A percentile compares a stretch with the other conserved stretches of the same genome.
These are phyloP conservation scores for Massarina eburnea DNA, from an alignment of 2,329 filamentous ascomycete genomes.

Conservation along the genomic window DNA sequence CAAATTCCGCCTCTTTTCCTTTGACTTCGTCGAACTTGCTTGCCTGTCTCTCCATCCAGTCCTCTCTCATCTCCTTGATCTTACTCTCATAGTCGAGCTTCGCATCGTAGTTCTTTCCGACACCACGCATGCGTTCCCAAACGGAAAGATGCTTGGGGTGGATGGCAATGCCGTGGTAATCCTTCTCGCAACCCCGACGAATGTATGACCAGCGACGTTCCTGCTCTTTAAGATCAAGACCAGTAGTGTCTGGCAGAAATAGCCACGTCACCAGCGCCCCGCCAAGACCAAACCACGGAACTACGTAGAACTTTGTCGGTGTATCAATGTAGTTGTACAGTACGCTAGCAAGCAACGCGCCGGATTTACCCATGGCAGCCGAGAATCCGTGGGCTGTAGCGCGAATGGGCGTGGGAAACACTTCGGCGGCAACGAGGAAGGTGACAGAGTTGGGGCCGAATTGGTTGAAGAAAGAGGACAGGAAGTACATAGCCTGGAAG, in stretches of 20 bases:
- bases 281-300: conserved; percentile 91
- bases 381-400: conserved; percentile 93
- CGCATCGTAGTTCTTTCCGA: conserved; percentile 80
- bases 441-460: conserved; percentile 96
- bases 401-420: conserved; percentile 92
- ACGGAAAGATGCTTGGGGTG: conserved; percentile 85
- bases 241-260: conserved; percentile 95
- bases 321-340: conserved; percentile 93
- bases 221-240: conserved; percentile 94
- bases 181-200: conserved; percentile 70
- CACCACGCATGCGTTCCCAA: conserved; percentile 80
- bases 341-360: conserved; percentile 82
- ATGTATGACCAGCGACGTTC: conserved; percentile 92
- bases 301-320: conserved; percentile 83
- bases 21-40: conserved; percentile 43
- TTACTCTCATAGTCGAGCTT: conserved; percentile 80
- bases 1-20: conserved; percentile 30
- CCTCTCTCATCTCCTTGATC: conserved; percentile 74
- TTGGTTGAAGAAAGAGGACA: conserved; percentile 98
- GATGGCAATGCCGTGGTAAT: conserved; percentile 92
- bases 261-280: conserved; percentile 81
- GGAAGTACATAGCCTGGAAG: conserved; percentile 99
- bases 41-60: conserved; percentile 59
- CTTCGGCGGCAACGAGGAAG: conserved; percentile 93
- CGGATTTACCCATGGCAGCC: conserved; percentile 86